A percentile compares a stretch with the other conserved stretches of the same genome.
Evolutionary conservation across 495 filamentous ascomycete species (phyloP).

Genomic region (Tuber borchii): DNA sequence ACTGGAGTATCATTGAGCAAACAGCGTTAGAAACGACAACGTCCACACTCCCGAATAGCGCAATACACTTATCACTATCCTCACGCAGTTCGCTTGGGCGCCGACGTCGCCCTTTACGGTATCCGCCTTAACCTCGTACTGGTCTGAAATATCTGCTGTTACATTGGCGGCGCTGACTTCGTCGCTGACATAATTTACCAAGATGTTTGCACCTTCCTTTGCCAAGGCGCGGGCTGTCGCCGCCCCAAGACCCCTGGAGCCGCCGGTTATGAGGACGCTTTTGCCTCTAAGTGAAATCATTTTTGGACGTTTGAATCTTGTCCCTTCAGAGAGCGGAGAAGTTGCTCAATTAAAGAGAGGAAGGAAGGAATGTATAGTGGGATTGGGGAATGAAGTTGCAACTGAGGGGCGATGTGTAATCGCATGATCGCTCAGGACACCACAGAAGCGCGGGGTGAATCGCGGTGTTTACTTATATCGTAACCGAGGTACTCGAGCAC

Average conservation of each 20-base stretch:
- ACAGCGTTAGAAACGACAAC: conserved; percentile 60
- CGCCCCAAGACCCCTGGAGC: conserved; percentile 62
- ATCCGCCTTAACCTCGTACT: conserved; percentile 52
- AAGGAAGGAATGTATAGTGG: not conserved
- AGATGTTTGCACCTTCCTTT: conserved; percentile 56
- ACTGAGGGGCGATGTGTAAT: not conserved
- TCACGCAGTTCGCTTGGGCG: not conserved
- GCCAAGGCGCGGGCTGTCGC: conserved; percentile 58
- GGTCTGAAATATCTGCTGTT: conserved; percentile 47
- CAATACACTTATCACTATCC: conserved; percentile 50
- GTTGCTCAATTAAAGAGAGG: not conserved
- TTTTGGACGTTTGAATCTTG: not conserved
- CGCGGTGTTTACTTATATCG: not conserved
- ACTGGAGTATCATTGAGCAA: not conserved
- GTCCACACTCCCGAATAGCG: conserved; percentile 59
- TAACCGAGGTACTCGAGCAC: not conserved
- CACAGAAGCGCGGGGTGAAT: not conserved
- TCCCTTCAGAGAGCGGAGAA: not conserved
- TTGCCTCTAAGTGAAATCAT: conserved; percentile 48
- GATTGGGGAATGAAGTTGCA: not conserved
- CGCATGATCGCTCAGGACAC: not conserved
- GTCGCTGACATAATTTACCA: conserved; percentile 61
- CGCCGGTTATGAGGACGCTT: conserved; percentile 62
- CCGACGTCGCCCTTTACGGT: conserved; percentile 48
- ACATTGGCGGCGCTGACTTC: conserved; percentile 51